These are phyloP conservation scores for Schizonepeta tenuifolia DNA, from an alignment of 257 asterid species.

Conservation along the genomic window DNA sequence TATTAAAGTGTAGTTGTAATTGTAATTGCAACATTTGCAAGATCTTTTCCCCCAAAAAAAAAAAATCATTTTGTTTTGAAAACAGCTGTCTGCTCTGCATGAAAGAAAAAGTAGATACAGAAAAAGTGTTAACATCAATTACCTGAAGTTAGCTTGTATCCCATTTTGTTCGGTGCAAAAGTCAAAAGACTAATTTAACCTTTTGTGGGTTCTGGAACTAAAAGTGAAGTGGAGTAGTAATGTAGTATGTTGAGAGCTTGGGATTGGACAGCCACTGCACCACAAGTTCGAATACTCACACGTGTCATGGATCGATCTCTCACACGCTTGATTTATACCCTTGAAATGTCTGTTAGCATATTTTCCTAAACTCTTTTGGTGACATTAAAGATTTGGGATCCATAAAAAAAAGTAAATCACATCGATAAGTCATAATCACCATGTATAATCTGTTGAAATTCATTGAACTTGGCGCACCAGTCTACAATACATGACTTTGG, in stretches of 20 bases:
- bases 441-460: constrained; percentile 26
- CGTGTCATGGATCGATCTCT: constrained; percentile 41
- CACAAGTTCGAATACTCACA: constrained; percentile 36
- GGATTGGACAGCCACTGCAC: constrained; percentile 44
- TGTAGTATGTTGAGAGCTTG: background rate
- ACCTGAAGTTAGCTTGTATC: constrained; percentile 51
- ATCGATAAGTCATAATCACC: background rate
- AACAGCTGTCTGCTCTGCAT: constrained; percentile 45
- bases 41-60: background rate
- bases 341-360: constrained; percentile 14
- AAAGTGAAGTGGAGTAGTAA: constrained; percentile 20
- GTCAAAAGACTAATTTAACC: constrained; percentile 41
- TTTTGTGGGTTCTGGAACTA: constrained; percentile 13
- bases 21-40: no score
- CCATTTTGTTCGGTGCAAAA: constrained; percentile 37
- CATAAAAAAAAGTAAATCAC: background rate
- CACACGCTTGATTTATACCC: constrained; percentile 5
- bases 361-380: background rate
- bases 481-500: background rate
- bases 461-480: constrained; percentile 28
- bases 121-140: constrained; percentile 37
- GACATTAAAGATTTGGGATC: constrained; percentile 6
- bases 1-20: no score
- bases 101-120: constrained; percentile 15
- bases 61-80: constrained; percentile 11